Percentiles rank a stretch among this genome's conserved stretches.
Conservation (phyloP, 2,329 filamentous ascomycete species). For the Whalleya microplaca region DNA sequence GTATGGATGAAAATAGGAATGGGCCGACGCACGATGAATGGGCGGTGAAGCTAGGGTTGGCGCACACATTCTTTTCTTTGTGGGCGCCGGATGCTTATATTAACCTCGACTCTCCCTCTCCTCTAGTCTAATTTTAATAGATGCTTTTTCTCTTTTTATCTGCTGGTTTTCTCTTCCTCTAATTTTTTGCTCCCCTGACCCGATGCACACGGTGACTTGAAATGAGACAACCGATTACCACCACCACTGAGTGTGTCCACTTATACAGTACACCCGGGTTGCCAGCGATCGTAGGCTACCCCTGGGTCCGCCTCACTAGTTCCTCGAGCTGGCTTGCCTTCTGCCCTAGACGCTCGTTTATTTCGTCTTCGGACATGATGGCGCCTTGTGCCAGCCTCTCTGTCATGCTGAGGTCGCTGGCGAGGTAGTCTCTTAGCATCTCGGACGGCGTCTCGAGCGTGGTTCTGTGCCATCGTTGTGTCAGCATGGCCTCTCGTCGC, state of each 20-base stretch:
- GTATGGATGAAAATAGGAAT: too few relatives aligned
- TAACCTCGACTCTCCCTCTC: slow-evolving; percentile 2
- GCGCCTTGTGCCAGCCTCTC: slow-evolving; percentile 28
- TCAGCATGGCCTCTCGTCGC: slow-evolving; percentile 6
- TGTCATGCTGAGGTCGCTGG: slow-evolving; percentile 22
- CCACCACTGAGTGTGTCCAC: too few relatives aligned
- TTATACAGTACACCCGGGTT: too few relatives aligned
- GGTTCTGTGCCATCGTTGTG: slow-evolving; percentile 1
- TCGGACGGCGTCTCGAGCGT: slow-evolving; percentile 9
- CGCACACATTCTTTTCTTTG: slow-evolving; percentile 1
- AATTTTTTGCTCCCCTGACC: background rate
- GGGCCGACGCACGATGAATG: too few relatives aligned
- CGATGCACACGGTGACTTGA: background rate
- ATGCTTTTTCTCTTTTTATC: background rate
- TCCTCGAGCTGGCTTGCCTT: slow-evolving; percentile 23
- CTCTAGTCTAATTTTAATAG: too few relatives aligned
- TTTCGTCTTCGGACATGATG: slow-evolving; percentile 12
- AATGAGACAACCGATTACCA: too few relatives aligned
- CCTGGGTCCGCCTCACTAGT: slow-evolving; percentile 18
- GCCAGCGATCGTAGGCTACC: background rate
- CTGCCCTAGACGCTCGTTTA: slow-evolving; percentile 9
- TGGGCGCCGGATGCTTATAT: slow-evolving; percentile 14
- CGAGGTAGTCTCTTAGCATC: slow-evolving; percentile 31
- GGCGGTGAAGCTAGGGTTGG: background rate
- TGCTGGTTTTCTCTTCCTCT: slow-evolving; percentile 2